Evolutionary conservation across 2,329 filamentous ascomycete species (phyloP).

Genomic region (Paradendryphiella salina): DNA sequence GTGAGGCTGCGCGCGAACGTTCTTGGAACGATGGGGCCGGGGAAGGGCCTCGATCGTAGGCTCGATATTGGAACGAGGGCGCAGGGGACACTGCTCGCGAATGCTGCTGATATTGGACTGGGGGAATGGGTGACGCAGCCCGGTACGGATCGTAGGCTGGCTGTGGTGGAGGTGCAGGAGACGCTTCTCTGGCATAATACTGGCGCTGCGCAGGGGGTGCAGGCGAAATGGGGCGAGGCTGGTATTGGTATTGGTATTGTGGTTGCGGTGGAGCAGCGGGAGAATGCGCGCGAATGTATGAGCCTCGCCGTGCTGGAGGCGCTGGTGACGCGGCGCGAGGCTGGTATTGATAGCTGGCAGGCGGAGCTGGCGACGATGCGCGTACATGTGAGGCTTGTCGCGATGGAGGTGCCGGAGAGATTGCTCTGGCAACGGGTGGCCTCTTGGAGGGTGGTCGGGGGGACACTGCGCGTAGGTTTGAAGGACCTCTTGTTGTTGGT

Average conservation of each 20-base stretch:
- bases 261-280: conserved; percentile 32
- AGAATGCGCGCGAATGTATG: conserved; percentile 31
- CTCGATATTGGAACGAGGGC: conserved; percentile 30
- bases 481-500: conserved; percentile 26
- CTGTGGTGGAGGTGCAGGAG: conserved; percentile 36
- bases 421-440: conserved; percentile 41
- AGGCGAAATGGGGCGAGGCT: conserved; percentile 29
- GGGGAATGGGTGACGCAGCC: conserved; percentile 25
- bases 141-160: conserved; percentile 27
- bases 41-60: conserved; percentile 34
- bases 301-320: conserved; percentile 30
- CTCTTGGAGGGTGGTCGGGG: conserved; percentile 44
- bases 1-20: conserved; percentile 35
- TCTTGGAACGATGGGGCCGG: conserved; percentile 38
- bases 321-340: conserved; percentile 31
- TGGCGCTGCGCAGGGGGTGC: conserved; percentile 34
- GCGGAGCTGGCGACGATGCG: conserved; percentile 36
- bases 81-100: conserved; percentile 42
- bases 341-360: conserved; percentile 25
- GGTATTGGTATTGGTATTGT: conserved; percentile 19
- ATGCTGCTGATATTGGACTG: conserved; percentile 26
- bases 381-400: conserved; percentile 30
- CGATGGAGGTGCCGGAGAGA: conserved; percentile 46
- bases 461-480: conserved; percentile 46
- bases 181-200: conserved; percentile 29